phyloP scores from a whole-genome alignment of 1,284 basidiomycete genomes.

The Papiliotrema fonsecae region DNA sequence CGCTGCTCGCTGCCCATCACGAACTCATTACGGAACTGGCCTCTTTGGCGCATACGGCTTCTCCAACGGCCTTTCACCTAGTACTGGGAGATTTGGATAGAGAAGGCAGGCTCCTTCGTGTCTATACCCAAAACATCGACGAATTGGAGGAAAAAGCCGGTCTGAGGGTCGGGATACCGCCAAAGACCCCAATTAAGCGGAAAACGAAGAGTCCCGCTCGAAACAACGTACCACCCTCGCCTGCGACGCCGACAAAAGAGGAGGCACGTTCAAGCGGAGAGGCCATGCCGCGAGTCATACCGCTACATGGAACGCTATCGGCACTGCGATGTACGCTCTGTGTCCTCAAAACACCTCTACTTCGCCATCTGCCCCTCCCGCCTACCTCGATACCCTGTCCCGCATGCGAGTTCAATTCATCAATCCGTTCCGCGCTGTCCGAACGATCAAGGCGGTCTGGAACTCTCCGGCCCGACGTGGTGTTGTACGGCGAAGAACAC shows the following conservation, averaged over 20 bases:
- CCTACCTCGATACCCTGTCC: slow-evolving; percentile 67
- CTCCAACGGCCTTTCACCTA: slow-evolving; percentile 77
- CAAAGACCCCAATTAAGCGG: not conserved
- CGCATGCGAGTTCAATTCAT: slow-evolving; percentile 65
- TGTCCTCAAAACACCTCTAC: slow-evolving; percentile 63
- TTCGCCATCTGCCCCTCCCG: slow-evolving; percentile 56
- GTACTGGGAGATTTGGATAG: slow-evolving; percentile 71
- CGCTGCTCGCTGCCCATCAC: slow-evolving; percentile 64
- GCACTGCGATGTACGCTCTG: slow-evolving; percentile 77
- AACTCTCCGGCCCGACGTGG: slow-evolving; percentile 75
- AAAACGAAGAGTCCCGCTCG: not conserved
- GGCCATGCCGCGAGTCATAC: slow-evolving; percentile 66
- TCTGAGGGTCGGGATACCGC: slow-evolving; percentile 52
- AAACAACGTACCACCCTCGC: not conserved
- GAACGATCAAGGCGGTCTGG: slow-evolving; percentile 79
- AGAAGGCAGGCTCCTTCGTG: slow-evolving; percentile 70
- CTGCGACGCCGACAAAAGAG: no score
- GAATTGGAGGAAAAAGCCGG: slow-evolving; percentile 80
- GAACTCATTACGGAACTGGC: slow-evolving; percentile 75
- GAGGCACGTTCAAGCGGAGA: not conserved
- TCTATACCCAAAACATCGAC: slow-evolving; percentile 95
- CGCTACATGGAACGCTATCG: slow-evolving; percentile 81
- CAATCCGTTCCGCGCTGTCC: slow-evolving; percentile 65
- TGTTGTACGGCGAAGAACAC: slow-evolving; percentile 85
- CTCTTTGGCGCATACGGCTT: slow-evolving; percentile 64